Conservation (phyloP, 768 basidiomycete genomes). For the Clitopilus hobsonii region DNA sequence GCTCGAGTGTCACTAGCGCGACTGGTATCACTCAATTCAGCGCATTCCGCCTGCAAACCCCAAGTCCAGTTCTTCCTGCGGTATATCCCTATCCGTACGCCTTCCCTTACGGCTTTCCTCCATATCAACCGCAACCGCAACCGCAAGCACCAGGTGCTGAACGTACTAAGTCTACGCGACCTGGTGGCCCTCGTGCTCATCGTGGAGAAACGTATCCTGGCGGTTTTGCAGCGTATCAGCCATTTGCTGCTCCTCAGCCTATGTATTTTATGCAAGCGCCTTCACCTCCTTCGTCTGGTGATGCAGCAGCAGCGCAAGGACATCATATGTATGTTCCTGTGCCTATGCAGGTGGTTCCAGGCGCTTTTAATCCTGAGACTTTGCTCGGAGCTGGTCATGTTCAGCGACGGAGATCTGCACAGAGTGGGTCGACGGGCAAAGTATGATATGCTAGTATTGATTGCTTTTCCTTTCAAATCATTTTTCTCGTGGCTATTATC, state of each 20-base stretch:
- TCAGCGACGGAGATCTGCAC: too few relatives aligned
- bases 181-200: conserved; percentile 16
- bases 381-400: background rate
- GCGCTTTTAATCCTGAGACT: background rate
- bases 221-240: background rate
- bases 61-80: conserved; percentile 20
- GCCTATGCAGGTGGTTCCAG: background rate
- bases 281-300: background rate
- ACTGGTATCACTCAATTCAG: conserved; percentile 4
- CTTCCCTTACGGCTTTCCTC: conserved; percentile 20
- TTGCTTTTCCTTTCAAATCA: too few relatives aligned
- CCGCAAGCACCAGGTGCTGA: conserved; percentile 9
- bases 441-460: too few relatives aligned
- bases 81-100: conserved; percentile 30
- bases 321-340: background rate
- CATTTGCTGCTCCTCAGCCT: background rate
- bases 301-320: background rate
- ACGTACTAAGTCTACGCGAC: conserved; percentile 9
- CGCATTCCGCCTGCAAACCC: background rate
- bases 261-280: background rate
- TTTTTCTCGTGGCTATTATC: too few relatives aligned
- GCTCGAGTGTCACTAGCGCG: conserved; percentile 3
- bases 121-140: conserved; percentile 12
- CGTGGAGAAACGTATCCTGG: background rate
- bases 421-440: too few relatives aligned